Evolutionary conservation across 2,329 filamentous ascomycete species (phyloP).

Genomic region (Claviceps humidiphila): DNA sequence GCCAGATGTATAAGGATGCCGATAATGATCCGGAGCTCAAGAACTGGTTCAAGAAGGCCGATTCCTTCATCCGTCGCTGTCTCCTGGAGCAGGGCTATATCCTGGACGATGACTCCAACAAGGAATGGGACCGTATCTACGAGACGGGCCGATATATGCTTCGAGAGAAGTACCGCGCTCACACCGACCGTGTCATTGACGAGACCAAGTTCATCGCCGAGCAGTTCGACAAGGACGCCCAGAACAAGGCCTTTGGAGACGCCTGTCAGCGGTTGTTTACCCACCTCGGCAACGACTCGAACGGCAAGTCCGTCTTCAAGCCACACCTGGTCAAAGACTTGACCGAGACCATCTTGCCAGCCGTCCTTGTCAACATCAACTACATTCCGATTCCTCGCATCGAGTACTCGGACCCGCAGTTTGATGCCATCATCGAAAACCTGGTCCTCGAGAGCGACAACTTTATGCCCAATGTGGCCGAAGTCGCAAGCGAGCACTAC

Average conservation of each 20-base stretch:
- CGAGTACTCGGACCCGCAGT: constrained; percentile 71
- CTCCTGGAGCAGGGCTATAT: constrained; percentile 86
- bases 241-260: constrained; percentile 69
- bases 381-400: constrained; percentile 92
- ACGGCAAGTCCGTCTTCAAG: constrained; percentile 83
- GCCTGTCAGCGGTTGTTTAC: constrained; percentile 75
- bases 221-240: constrained; percentile 78
- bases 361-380: constrained; percentile 66
- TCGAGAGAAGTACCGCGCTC: constrained; percentile 72
- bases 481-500: constrained; percentile 85
- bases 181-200: constrained; percentile 76
- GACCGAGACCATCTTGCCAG: constrained; percentile 73
- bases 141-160: constrained; percentile 78
- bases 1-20: constrained; percentile 74
- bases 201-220: constrained; percentile 81
- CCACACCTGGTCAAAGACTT: constrained; percentile 83
- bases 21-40: constrained; percentile 77
- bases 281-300: constrained; percentile 72
- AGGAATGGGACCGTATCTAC: constrained; percentile 74
- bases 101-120: constrained; percentile 64
- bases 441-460: constrained; percentile 93
- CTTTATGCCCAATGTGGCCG: constrained; percentile 82
- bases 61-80: constrained; percentile 68
- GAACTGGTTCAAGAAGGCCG: constrained; percentile 72
- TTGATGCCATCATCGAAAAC: constrained; percentile 89